Percentiles rank a stretch among this genome's conserved stretches.
These are phyloP conservation scores for Penicillium polonicum DNA, from an alignment of 2,329 filamentous ascomycete species.

Conservation along the genomic window DNA sequence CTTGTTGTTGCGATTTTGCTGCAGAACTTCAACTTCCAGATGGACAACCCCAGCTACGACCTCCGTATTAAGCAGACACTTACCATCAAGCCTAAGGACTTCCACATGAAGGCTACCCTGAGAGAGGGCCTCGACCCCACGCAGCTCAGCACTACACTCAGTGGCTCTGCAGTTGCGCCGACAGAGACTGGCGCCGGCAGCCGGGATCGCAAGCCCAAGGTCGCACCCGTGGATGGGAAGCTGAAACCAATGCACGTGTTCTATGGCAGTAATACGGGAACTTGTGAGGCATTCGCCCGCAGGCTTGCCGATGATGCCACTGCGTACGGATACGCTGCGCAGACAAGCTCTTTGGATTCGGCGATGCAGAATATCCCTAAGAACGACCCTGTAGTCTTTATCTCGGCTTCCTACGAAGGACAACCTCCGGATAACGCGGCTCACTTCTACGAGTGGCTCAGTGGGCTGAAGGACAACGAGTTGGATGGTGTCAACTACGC, in stretches of 20 bases:
- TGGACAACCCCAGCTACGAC: constrained; percentile 56
- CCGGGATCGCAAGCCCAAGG: constrained; percentile 25
- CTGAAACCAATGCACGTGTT: constrained; percentile 61
- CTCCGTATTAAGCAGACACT: constrained; percentile 41
- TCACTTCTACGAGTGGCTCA: constrained; percentile 67
- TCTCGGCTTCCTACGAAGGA: constrained; percentile 73
- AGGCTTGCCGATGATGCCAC: constrained; percentile 60
- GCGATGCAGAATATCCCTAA: constrained; percentile 61
- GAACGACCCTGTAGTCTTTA: constrained; percentile 62
- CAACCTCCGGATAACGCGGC: constrained; percentile 70
- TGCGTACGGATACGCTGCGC: constrained; percentile 59
- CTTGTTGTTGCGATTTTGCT: constrained; percentile 63
- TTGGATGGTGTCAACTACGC: constrained; percentile 62
- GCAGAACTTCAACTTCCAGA: constrained; percentile 68
- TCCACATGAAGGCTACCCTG: constrained; percentile 61
- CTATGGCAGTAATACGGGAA: constrained; percentile 73
- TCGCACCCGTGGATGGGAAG: constrained; percentile 12
- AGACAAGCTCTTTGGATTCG: constrained; percentile 59
- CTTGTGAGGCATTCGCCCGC: constrained; percentile 68
- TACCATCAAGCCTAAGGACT: constrained; percentile 52
- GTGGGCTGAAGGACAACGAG: constrained; percentile 51
- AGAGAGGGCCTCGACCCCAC: constrained; percentile 50
- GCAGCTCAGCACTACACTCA: constrained; percentile 42
- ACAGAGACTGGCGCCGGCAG: constrained; percentile 12
- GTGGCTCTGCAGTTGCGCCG: constrained; percentile 12